Percentiles rank a stretch among this genome's conserved stretches.
Conservation (phyloP, 768 basidiomycete species). For the Fomitopsis serialis region DNA sequence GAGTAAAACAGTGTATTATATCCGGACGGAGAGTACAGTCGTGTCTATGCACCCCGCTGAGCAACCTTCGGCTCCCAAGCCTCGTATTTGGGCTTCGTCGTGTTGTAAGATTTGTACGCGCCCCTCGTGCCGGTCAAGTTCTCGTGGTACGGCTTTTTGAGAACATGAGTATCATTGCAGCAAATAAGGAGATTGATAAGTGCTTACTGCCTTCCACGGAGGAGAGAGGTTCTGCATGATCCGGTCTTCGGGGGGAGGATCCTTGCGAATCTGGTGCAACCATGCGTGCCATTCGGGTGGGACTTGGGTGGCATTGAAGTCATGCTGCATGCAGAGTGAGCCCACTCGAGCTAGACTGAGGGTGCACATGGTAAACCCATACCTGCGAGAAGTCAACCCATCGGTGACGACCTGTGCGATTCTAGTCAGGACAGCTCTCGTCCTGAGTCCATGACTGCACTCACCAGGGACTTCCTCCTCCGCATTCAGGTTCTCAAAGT, state of each 20-base stretch:
- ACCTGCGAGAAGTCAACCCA: slow-evolving; percentile 96
- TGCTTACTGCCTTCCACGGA: slow-evolving; percentile 77
- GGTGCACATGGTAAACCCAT: slow-evolving; percentile 10
- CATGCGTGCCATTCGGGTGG: slow-evolving; percentile 97
- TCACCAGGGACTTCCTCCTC: slow-evolving; percentile 85
- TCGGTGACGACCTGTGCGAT: slow-evolving; percentile 75
- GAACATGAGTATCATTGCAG: neutral
- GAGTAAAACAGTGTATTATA: slow-evolving; percentile 6
- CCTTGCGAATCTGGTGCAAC: slow-evolving; percentile 84
- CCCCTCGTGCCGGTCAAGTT: slow-evolving; percentile 92
- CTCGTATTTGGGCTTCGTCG: slow-evolving; percentile 72
- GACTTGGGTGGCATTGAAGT: slow-evolving; percentile 89
- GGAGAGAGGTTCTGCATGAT: slow-evolving; percentile 66
- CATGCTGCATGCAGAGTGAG: slow-evolving; percentile 43
- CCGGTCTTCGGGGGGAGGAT: slow-evolving; percentile 71
- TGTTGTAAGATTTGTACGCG: slow-evolving; percentile 87
- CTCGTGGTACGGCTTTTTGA: slow-evolving; percentile 68
- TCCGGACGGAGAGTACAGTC: neutral
- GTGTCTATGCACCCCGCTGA: slow-evolving; percentile 31
- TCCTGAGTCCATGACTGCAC: slow-evolving; percentile 15
- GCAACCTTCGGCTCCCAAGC: slow-evolving; percentile 78
- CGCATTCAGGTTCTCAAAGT: slow-evolving; percentile 87
- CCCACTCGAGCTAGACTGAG: neutral
- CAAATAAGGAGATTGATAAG: slow-evolving; percentile 9
- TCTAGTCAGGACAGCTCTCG: too few species aligned